phyloP scores from a whole-genome alignment of 148 eudicot species.

The Arctostaphylos glauca region DNA sequence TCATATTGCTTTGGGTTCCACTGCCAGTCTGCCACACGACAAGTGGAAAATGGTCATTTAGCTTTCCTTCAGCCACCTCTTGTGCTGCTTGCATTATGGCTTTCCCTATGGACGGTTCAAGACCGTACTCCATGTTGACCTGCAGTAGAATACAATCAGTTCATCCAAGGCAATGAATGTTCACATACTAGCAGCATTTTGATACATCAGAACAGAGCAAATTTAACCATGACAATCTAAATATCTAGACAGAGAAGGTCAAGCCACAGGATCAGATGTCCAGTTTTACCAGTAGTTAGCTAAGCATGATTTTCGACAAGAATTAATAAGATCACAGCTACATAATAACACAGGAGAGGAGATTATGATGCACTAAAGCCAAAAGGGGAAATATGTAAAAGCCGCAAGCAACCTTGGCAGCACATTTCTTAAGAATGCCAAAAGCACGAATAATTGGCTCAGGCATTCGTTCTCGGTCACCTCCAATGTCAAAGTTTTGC shows the following conservation, averaged over 20 bases:
- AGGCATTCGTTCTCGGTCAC: conserved; percentile 97
- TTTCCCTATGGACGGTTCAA: conserved; percentile 84
- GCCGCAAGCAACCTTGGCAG: conserved; percentile 68
- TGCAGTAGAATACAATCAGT: conserved; percentile 26
- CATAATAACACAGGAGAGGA: conserved; percentile 3
- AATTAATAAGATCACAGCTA: not conserved
- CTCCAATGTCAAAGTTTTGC: conserved; percentile 97
- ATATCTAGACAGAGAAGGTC: not conserved
- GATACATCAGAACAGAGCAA: not conserved
- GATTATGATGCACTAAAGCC: not conserved
- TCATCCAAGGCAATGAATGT: conserved; percentile 10
- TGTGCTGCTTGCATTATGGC: conserved; percentile 98
- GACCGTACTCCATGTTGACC: conserved; percentile 99
- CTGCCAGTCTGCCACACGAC: conserved; percentile 99
- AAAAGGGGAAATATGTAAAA: not conserved
- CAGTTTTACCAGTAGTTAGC: not conserved
- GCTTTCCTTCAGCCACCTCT: conserved; percentile 93
- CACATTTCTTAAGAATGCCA: conserved; percentile 89
- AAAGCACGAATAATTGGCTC: conserved; percentile 91
- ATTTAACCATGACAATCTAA: not conserved
- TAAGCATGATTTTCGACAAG: not conserved
- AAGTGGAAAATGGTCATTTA: conserved; percentile 88
- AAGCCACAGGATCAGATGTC: not conserved
- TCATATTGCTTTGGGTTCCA: conserved; percentile 99
- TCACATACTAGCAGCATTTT: not conserved